These are phyloP conservation scores for Parachlorella kessleri DNA, from an alignment of 139 green algal species.

Conservation along the genomic window DNA sequence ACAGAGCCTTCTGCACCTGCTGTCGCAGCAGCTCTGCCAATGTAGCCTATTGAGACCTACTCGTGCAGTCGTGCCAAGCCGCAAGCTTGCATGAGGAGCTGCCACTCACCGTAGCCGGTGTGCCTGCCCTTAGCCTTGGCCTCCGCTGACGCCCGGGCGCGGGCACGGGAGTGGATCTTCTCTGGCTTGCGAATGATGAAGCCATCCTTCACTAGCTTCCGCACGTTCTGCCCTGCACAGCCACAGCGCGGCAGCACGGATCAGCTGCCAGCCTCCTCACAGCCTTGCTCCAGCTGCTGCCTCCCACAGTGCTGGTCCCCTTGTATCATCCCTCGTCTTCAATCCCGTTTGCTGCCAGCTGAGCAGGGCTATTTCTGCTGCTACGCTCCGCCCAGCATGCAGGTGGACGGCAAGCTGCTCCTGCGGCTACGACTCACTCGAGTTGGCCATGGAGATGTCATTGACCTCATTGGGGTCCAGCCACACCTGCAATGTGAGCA, in stretches of 20 bases:
- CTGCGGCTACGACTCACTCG: conserved; percentile 72
- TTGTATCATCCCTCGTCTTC: too few species aligned
- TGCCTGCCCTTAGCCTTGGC: conserved; percentile 98
- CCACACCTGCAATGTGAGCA: conserved; percentile 73
- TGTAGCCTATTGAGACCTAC: background rate
- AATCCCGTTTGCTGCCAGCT: too few species aligned
- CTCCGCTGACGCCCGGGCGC: conserved; percentile 77
- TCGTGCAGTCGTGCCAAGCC: background rate
- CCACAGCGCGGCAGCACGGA: too few species aligned
- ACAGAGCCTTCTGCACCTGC: background rate
- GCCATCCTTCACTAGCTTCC: conserved; percentile 99
- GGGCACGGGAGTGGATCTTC: conserved; percentile 95
- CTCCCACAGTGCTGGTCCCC: too few species aligned
- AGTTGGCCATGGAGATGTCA: conserved; percentile 99
- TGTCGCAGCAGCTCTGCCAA: background rate
- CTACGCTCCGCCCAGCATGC: too few species aligned
- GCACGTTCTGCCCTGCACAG: conserved; percentile 95
- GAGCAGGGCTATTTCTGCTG: too few species aligned
- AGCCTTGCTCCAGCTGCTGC: too few species aligned
- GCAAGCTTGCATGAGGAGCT: too few species aligned
- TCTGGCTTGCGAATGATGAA: conserved; percentile 98
- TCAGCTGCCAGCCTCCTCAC: too few species aligned
- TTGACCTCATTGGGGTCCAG: conserved; percentile 99
- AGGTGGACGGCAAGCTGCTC: too few species aligned
- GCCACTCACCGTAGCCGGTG: conserved; percentile 89